These are phyloP conservation scores for Malassezia pachydermatis DNA, from an alignment of 1,284 basidiomycete species.

Conservation along the genomic window DNA sequence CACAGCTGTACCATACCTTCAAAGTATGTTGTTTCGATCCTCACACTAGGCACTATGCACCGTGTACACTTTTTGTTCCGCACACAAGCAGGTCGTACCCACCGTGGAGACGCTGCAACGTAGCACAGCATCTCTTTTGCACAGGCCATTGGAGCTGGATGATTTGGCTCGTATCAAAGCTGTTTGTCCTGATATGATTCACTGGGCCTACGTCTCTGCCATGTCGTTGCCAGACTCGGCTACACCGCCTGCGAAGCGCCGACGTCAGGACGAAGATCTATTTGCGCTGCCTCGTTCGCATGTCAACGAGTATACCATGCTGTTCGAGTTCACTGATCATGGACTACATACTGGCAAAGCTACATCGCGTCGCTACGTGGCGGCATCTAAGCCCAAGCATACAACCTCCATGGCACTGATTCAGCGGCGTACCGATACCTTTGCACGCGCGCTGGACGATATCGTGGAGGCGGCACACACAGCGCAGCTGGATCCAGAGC, in stretches of 20 bases:
- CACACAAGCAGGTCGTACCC: constrained; percentile 68
- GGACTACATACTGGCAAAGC: constrained; percentile 22
- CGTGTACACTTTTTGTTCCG: constrained; percentile 74
- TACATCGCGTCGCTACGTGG: constrained; percentile 1
- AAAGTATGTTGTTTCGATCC: not conserved
- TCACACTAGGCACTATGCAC: constrained; percentile 66
- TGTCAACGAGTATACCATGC: constrained; percentile 15
- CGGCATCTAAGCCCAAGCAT: not conserved
- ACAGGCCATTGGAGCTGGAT: constrained; percentile 65
- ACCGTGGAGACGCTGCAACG: constrained; percentile 66
- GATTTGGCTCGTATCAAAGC: constrained; percentile 81
- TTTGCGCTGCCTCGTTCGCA: constrained; percentile 22
- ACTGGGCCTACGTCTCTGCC: constrained; percentile 64
- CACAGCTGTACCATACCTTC: not conserved
- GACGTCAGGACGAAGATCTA: constrained; percentile 25
- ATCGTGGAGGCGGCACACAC: constrained; percentile 22
- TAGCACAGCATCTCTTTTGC: constrained; percentile 54
- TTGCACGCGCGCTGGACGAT: constrained; percentile 40
- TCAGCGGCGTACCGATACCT: constrained; percentile 41
- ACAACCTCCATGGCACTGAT: constrained; percentile 15
- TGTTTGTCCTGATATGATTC: constrained; percentile 67
- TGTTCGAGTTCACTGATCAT: constrained; percentile 14
- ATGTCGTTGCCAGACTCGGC: constrained; percentile 26
- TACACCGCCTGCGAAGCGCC: constrained; percentile 19
- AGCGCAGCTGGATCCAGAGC: constrained; percentile 32